These are phyloP conservation scores for Ceratocystis lukuohia DNA, from an alignment of 2,329 filamentous ascomycete species.

Conservation along the genomic window DNA sequence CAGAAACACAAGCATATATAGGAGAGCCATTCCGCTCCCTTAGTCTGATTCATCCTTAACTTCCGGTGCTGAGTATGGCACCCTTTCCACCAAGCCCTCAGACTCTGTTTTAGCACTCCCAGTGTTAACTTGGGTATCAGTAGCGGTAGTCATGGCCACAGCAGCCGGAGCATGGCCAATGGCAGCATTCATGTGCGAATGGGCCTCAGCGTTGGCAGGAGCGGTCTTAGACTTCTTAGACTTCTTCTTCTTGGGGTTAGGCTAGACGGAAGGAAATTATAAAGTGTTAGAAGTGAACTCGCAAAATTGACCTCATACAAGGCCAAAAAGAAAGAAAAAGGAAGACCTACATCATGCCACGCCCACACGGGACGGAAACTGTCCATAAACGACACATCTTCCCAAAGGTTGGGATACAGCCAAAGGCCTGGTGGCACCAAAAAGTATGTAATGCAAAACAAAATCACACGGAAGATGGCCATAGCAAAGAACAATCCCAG, in stretches of 20 bases:
- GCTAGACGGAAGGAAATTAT: conserved; percentile 23
- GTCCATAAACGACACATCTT: conserved; percentile 96
- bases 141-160: conserved; percentile 43
- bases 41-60: conserved; percentile 43
- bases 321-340: background rate
- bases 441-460: conserved; percentile 90
- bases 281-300: conserved; percentile 22
- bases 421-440: conserved; percentile 75
- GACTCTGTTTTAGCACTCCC: conserved; percentile 29
- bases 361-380: conserved; percentile 94
- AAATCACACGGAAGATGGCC: conserved; percentile 89
- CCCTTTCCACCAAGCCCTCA: conserved; percentile 10
- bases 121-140: conserved; percentile 40
- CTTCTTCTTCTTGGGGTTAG: conserved; percentile 42
- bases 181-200: conserved; percentile 36
- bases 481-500: conserved; percentile 92
- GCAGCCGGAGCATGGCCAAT: conserved; percentile 41
- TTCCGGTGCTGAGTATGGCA: conserved; percentile 36
- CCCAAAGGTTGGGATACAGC: conserved; percentile 95
- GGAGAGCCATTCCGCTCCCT: background rate
- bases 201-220: conserved; percentile 25
- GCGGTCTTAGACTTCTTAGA: conserved; percentile 35
- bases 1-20: background rate
- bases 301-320: background rate
- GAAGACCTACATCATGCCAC: conserved; percentile 74